Evolutionary conservation across 306 rosid species (phyloP), one percentile per base, ranked within the genome.

Genomic region (Amphicarpaea edgeworthii): DNA sequence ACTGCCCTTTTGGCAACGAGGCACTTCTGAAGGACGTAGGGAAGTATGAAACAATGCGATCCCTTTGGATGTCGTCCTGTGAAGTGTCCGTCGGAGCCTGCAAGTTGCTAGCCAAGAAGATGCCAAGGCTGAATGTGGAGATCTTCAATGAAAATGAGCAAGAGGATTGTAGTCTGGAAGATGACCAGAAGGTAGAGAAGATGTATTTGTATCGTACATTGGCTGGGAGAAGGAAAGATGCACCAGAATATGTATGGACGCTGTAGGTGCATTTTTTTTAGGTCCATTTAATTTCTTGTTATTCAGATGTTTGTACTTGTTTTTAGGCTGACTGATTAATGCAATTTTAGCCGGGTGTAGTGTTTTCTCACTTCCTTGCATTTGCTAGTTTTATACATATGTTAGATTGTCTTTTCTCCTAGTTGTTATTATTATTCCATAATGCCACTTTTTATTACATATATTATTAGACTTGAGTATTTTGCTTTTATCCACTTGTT

Each of bases 21-120:
- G 96, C 97, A 50, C 96, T 95, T 87, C 90, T 92, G 66, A 77
- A 63, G 74, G 96, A 95, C 91, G 64, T 90, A 83, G 93, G 97
- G 86, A 95, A 95, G 97, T 95, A 92, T 88, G 99, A 95, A 79
- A 86, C 96, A 86, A 90, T 95, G 98, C 97, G 97, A 90, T 95
- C 97, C 97, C 98, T 95, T 92, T 95, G 97, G 99, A 95, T 95
- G 99, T 95, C 97, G 81, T 89, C 99, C 68, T 92, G 99, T 3
- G 82, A 87, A 47, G 89, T 95, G 28, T 90, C 97, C 43, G 90
- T 90, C 0, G 96, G 91, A 57, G 97, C 89, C 49, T 92, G 97
- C 88, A 92, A 90, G 84, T 60, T 63, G 8, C 68, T 95, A 3
- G 99, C 97, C 0, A 53, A 69, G 90, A 84, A 78, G 89, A 92